Percentiles rank a stretch among this genome's conserved stretches.
These are phyloP conservation scores for Anacardium occidentale DNA, from an alignment of 345 rosid species.

Conservation along the genomic window DNA sequence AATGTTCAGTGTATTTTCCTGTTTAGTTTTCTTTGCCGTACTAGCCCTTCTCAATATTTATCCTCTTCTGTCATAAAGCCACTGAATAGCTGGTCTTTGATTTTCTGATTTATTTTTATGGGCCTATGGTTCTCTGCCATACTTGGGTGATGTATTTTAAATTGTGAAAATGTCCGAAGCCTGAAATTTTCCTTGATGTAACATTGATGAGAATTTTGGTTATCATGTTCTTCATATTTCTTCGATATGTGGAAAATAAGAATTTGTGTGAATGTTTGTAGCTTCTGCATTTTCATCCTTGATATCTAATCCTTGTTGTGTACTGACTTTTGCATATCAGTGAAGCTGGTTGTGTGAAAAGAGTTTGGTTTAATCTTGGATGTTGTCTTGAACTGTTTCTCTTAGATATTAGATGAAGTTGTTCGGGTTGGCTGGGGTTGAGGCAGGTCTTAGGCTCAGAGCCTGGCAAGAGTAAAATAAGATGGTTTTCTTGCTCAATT, in stretches of 20 bases:
- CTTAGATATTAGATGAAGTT: not conserved
- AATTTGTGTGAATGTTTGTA: not conserved
- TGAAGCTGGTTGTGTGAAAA: not conserved
- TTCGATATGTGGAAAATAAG: not conserved
- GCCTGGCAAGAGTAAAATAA: not conserved
- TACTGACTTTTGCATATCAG: not conserved
- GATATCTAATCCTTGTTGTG: not conserved
- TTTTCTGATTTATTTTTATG: not conserved
- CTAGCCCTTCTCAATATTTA: not conserved
- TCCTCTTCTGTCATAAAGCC: not conserved
- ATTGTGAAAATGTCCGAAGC: not conserved
- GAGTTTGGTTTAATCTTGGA: not conserved
- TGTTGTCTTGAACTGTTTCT: slow-evolving; percentile 7
- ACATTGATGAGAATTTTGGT: not conserved
- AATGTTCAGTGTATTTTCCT: not conserved
- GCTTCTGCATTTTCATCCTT: not conserved
- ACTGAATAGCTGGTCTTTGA: not conserved
- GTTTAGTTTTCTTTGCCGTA: not conserved
- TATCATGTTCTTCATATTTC: not conserved
- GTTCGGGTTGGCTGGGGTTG: not conserved
- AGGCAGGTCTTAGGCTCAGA: not conserved
- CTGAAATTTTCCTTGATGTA: not conserved
- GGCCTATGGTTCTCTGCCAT: not conserved
- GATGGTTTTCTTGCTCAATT: not conserved
- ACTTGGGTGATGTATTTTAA: not conserved